Evolutionary conservation across 2,329 filamentous ascomycete species (phyloP).

Genomic region (Fusarium veterinarium): DNA sequence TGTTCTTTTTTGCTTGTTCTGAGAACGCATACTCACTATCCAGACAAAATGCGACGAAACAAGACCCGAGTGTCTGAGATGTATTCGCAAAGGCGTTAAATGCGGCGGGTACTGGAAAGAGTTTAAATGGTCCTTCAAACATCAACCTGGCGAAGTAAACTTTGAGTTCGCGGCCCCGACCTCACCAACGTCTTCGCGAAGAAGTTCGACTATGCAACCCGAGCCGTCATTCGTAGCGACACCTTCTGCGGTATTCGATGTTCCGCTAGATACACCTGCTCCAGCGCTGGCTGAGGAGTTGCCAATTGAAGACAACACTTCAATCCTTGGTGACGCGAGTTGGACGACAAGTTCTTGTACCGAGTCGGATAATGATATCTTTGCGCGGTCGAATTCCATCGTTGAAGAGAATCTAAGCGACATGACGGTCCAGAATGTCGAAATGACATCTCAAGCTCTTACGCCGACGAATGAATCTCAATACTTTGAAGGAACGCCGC

Average conservation of each 20-base stretch:
- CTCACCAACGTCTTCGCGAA: slow-evolving; percentile 18
- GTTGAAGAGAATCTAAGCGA: background rate
- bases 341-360: slow-evolving; percentile 33
- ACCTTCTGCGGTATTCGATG: background rate
- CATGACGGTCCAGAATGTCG: slow-evolving; percentile 11
- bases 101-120: slow-evolving; percentile 47
- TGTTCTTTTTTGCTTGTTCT: too few relatives aligned
- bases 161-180: slow-evolving; percentile 15
- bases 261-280: background rate
- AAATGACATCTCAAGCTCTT: slow-evolving; percentile 9
- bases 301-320: background rate
- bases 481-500: slow-evolving; percentile 26
- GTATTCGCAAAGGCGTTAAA: slow-evolving; percentile 44
- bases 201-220: slow-evolving; percentile 16
- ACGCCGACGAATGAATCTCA: slow-evolving; percentile 13
- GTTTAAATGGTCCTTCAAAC: slow-evolving; percentile 57
- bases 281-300: slow-evolving; percentile 13
- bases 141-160: slow-evolving; percentile 46
- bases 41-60: slow-evolving; percentile 49
- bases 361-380: slow-evolving; percentile 27
- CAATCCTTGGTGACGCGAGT: slow-evolving; percentile 19
- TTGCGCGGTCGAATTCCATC: slow-evolving; percentile 15
- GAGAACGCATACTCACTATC: background rate
- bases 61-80: slow-evolving; percentile 44
- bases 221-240: background rate